These are phyloP conservation scores for Coccomyxa sp. DNA, from an alignment of 139 green algal species.

Conservation along the genomic window DNA sequence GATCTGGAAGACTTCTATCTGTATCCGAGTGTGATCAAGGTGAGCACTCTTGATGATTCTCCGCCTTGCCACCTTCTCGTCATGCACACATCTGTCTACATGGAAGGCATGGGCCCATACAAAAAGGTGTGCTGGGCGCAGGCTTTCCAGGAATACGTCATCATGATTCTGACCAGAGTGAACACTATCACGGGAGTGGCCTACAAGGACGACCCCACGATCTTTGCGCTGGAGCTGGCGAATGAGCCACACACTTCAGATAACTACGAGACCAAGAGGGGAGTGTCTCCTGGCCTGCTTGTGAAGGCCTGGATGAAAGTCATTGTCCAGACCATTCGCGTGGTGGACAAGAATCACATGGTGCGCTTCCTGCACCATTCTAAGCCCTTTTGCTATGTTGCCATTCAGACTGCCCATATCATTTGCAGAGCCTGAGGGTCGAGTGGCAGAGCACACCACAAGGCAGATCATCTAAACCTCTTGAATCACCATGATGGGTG, in stretches of 20 bases:
- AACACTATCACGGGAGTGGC: conserved; percentile 42
- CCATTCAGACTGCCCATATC: no score
- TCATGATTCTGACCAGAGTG: conserved; percentile 28
- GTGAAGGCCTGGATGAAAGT: conserved; percentile 23
- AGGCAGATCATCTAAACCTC: no score
- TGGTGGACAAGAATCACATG: conserved; percentile 32
- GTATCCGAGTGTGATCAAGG: not conserved
- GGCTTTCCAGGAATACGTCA: conserved; percentile 54
- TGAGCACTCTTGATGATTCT: not conserved
- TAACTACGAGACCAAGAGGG: not conserved
- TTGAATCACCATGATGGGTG: no score
- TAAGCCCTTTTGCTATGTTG: no score
- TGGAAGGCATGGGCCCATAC: no score
- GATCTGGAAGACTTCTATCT: not conserved
- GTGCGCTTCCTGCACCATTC: no score
- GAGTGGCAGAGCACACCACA: no score
- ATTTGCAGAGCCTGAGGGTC: no score
- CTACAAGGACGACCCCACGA: conserved; percentile 54
- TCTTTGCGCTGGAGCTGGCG: conserved; percentile 57
- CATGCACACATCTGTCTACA: not conserved
- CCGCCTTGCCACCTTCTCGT: not conserved
- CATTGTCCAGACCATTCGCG: conserved; percentile 16
- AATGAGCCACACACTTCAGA: conserved; percentile 51
- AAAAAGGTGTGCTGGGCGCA: no score
- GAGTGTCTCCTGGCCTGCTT: conserved; percentile 3